These are phyloP conservation scores for Wickerhamomyces sydowiorum DNA, from an alignment of 805 yeast genomes.

Conservation along the genomic window DNA sequence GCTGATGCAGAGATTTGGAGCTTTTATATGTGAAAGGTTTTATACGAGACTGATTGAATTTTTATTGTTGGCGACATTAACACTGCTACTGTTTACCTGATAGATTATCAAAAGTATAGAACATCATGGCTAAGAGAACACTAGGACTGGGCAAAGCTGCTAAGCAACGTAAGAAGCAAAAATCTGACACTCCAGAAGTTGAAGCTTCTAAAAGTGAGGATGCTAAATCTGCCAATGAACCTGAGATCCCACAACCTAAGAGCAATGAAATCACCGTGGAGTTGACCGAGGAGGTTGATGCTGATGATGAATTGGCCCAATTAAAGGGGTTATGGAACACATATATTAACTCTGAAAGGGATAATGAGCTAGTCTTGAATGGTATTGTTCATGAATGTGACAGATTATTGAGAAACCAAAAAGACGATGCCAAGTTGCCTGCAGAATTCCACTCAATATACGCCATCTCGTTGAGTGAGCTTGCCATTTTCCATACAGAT, in stretches of 20 bases:
- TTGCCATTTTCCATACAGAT: constrained; percentile 51
- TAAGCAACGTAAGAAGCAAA: constrained; percentile 39
- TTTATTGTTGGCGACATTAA: no score
- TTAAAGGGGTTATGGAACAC: constrained; percentile 67
- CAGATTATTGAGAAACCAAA: constrained; percentile 48
- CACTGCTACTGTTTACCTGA: no score
- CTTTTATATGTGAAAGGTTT: neutral
- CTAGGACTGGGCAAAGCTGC: constrained; percentile 58
- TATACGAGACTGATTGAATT: neutral
- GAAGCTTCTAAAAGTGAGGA: constrained; percentile 9
- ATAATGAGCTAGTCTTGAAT: constrained; percentile 60
- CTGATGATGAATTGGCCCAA: constrained; percentile 77
- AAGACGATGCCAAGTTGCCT: constrained; percentile 26
- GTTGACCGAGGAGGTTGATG: constrained; percentile 61
- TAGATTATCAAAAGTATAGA: neutral
- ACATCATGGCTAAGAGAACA: constrained; percentile 53
- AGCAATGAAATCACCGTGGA: constrained; percentile 54
- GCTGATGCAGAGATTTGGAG: neutral
- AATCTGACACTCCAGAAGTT: constrained; percentile 15
- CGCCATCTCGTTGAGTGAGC: constrained; percentile 62
- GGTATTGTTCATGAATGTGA: constrained; percentile 95
- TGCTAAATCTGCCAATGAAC: constrained; percentile 4
- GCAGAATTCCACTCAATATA: constrained; percentile 67
- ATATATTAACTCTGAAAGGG: constrained; percentile 48
- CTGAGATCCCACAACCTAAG: constrained; percentile 17